These are phyloP conservation scores for Chalciporus pseudorubinellus DNA, from an alignment of 768 basidiomycete species.

Conservation along the genomic window DNA sequence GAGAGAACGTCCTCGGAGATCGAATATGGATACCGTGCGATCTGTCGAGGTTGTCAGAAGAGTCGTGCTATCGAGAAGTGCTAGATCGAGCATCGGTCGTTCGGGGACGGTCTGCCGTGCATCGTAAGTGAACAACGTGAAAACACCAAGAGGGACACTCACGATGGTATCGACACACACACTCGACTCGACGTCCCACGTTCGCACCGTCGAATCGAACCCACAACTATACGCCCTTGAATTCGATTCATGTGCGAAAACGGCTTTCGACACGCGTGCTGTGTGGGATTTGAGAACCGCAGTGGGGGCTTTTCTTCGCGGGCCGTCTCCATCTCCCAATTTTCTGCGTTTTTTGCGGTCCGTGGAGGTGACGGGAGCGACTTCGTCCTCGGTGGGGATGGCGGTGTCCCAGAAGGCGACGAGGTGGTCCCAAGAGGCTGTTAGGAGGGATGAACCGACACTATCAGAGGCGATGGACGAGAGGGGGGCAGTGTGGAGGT, in stretches of 20 bases:
- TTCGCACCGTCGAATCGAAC: constrained; percentile 85
- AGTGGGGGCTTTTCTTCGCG: constrained; percentile 62
- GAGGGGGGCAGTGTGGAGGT: constrained; percentile 80
- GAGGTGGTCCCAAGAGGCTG: constrained; percentile 84
- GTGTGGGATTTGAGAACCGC: constrained; percentile 81
- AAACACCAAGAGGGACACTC: too few relatives aligned
- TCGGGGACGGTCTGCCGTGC: constrained; percentile 59
- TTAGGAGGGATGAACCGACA: constrained; percentile 65
- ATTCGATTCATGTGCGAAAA: constrained; percentile 46
- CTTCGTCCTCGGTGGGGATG: constrained; percentile 63
- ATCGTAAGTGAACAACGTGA: not conserved
- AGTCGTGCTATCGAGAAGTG: not conserved
- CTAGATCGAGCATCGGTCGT: constrained; percentile 71
- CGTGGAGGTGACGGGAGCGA: constrained; percentile 25
- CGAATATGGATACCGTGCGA: constrained; percentile 68
- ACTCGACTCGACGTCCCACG: constrained; percentile 84
- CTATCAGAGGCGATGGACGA: constrained; percentile 62
- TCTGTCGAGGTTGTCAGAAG: constrained; percentile 58
- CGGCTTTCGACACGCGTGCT: constrained; percentile 71
- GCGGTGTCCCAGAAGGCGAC: constrained; percentile 78
- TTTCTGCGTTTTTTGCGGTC: constrained; percentile 63
- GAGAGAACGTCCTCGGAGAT: constrained; percentile 50
- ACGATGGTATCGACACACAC: constrained; percentile 71
- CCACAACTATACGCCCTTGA: constrained; percentile 69
- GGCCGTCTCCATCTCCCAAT: constrained; percentile 32